Evolutionary conservation across 345 rosid species (phyloP).

Genomic region (Nephelium lappaceum): DNA sequence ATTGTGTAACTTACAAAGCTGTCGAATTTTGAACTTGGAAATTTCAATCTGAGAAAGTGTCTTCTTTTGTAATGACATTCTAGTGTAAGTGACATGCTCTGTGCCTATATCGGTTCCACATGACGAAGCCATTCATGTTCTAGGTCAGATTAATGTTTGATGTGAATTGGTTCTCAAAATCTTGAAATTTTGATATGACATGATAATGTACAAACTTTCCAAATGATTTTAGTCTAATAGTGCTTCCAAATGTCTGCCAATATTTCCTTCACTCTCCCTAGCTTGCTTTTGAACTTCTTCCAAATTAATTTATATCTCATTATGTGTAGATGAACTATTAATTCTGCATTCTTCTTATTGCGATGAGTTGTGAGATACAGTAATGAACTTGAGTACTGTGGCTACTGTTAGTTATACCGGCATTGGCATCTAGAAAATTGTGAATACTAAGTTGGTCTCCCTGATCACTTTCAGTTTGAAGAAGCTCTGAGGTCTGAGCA

Average conservation of each 20-base stretch:
- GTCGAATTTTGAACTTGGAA: too few species aligned
- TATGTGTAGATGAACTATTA: not conserved
- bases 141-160: too few species aligned
- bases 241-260: not conserved
- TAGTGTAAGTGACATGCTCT: too few species aligned
- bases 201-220: too few species aligned
- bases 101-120: too few species aligned
- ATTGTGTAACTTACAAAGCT: too few species aligned
- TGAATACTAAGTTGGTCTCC: not conserved
- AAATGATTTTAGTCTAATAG: not conserved
- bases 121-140: too few species aligned
- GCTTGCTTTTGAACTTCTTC: not conserved
- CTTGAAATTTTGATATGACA: too few species aligned
- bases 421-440: not conserved
- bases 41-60: too few species aligned
- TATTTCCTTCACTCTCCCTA: not conserved
- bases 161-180: too few species aligned
- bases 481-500: conserved; percentile 3
- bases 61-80: too few species aligned
- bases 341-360: not conserved
- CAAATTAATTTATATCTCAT: not conserved
- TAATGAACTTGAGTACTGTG: not conserved
- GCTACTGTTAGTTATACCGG: not conserved
- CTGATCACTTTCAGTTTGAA: not conserved
- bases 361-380: not conserved